Base-by-base conservation (phyloP, 176 grass and related monocot genomes). In the Cenchrus americanus region DNA sequence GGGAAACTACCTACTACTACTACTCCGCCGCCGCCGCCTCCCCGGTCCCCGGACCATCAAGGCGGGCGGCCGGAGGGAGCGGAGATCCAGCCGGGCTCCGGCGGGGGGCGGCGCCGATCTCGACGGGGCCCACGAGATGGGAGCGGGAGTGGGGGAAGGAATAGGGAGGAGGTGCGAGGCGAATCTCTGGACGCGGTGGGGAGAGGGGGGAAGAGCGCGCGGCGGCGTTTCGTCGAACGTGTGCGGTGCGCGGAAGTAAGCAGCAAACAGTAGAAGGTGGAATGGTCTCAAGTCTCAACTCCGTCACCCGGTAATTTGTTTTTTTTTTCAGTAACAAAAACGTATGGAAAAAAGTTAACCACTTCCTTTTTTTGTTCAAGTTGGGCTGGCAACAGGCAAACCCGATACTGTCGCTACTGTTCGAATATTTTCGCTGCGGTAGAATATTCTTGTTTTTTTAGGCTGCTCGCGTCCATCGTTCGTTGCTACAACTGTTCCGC, bases 181-280 rank as follows among this genome's bases (percentile, higher is more conserved):
- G 59, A 86, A 86, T 86, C 88, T 90, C 40, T 62, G 75, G 74
- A 10, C n/a, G 69, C 3, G 47, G 77, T 6, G 14, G 77, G 51
- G 49, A 30, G 47, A 72, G 78, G 17, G 51, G 4, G 4, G 34
- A 4, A 37, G 34, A 37, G 4, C 53, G 82, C 83, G 80, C 60
- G 61, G 60, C 42, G 83, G 74, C 80, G 86, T 86, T 92, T 80
- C 90, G 83, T 83, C 86, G 86, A 88, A 86, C 86, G 44, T 44
- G 79, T 65, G 73, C 41, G 62, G 58, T 34, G 66, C 27, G 77
- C 55, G 43, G 14, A 68, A 19, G 71, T 50, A 40, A 55, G 27
- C 66, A 21, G 78, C 52, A 43, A 43, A 68, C 50, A 60, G 22
- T 48, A 10, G 8, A 19, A 48, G 5, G 7, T 9, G n/a, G 37